Evolutionary conservation across 345 rosid genomes (phyloP).

Genomic region (Gossypium turneri): DNA sequence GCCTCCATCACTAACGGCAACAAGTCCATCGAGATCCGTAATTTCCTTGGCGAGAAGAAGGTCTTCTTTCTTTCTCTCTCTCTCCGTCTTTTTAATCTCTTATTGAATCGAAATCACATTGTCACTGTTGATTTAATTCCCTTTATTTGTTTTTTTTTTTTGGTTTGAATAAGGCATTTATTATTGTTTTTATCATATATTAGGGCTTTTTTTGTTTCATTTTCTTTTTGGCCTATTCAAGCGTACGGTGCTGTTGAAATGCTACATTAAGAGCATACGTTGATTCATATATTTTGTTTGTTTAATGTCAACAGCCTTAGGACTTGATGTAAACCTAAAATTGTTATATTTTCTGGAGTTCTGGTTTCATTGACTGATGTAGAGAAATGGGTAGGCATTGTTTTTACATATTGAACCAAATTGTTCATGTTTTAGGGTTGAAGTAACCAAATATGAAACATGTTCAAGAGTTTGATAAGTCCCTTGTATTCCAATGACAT

Average conservation of each 20-base stretch:
- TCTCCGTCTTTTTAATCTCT: not conserved
- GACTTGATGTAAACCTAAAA: not conserved
- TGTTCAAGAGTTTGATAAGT: not conserved
- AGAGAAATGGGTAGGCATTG: not conserved
- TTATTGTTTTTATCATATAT: not conserved
- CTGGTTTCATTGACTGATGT: not conserved
- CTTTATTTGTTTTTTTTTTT: not conserved
- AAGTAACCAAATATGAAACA: not conserved
- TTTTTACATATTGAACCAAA: not conserved
- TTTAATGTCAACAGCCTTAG: not conserved
- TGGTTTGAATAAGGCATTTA: not conserved
- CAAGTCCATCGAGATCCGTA: slow-evolving; percentile 69
- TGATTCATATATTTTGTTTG: too few species aligned
- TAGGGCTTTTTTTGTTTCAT: too few species aligned
- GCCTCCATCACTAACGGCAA: slow-evolving; percentile 50
- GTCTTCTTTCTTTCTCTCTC: slow-evolving; percentile 13
- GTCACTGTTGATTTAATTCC: not conserved
- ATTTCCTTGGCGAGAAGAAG: slow-evolving; percentile 65
- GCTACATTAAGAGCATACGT: not conserved
- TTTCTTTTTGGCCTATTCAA: too few species aligned
- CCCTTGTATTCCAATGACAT: not conserved
- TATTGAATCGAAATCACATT: not conserved
- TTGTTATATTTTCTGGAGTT: not conserved
- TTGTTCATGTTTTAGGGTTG: not conserved
- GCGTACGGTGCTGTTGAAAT: not conserved